These are phyloP conservation scores for Pterocarpus santalinus DNA, from an alignment of 306 rosid species.

Conservation along the genomic window DNA sequence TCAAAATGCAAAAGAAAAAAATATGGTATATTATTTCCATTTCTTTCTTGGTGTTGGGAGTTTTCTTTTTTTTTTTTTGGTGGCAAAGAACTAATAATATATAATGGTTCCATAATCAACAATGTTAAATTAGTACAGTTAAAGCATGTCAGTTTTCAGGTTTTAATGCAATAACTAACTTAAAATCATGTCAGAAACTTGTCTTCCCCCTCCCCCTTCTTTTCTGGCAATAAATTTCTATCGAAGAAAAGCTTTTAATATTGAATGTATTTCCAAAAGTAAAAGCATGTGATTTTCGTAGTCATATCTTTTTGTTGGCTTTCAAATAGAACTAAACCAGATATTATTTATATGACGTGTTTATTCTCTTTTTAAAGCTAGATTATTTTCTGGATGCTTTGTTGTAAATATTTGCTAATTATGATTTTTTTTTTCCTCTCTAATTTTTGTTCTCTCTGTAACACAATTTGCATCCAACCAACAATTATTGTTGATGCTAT, in stretches of 20 bases:
- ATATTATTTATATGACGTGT: background rate
- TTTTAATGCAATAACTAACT: constrained; percentile 16
- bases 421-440: background rate
- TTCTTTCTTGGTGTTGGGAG: background rate
- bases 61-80: background rate
- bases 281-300: constrained; percentile 33
- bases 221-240: background rate
- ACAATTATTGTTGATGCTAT: constrained; percentile 15
- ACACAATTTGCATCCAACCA: background rate
- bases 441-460: constrained; percentile 12
- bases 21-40: constrained; percentile 32
- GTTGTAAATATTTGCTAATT: constrained; percentile 18
- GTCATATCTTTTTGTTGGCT: constrained; percentile 1
- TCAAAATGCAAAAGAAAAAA: constrained; percentile 30
- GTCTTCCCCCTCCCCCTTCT: background rate
- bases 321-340: constrained; percentile 1
- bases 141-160: constrained; percentile 21
- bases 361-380: background rate
- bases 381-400: constrained; percentile 20
- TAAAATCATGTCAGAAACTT: constrained; percentile 6
- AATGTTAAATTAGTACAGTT: background rate
- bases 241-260: background rate
- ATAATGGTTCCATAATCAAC: constrained; percentile 5
- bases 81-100: background rate
- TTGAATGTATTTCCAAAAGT: constrained; percentile 14